Evolutionary conservation across 192 early-diverging fungal genomes (phyloP).

Genomic region (Gryganskiella cystojenkinii): DNA sequence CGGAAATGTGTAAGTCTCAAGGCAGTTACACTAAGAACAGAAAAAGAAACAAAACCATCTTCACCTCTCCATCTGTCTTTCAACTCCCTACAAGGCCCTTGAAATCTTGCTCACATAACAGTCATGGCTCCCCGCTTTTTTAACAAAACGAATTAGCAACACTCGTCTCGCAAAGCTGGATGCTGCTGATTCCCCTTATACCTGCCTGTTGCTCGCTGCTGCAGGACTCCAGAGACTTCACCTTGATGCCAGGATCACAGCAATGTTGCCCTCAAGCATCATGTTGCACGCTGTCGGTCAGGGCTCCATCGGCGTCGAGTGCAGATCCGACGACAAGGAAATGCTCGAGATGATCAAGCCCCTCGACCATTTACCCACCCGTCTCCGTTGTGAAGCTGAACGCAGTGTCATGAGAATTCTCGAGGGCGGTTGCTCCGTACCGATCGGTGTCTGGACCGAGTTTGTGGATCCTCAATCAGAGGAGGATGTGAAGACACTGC

Average conservation of each 20-base stretch:
- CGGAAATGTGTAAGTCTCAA: conserved; percentile 47
- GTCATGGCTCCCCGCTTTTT: no score
- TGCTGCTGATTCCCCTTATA: conserved; percentile 71
- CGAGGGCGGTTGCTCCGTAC: conserved; percentile 96
- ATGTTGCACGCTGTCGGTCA: conserved; percentile 94
- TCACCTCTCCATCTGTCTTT: no score
- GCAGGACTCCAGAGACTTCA: conserved; percentile 86
- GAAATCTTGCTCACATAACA: no score
- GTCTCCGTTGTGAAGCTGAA: conserved; percentile 81
- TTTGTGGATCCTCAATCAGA: conserved; percentile 43
- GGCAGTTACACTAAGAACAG: no score
- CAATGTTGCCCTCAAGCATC: conserved; percentile 65
- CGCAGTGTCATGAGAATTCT: conserved; percentile 87
- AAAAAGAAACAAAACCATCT: background rate
- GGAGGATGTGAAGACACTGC: conserved; percentile 49
- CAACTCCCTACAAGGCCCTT: no score
- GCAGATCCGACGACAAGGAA: conserved; percentile 70
- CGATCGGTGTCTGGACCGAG: conserved; percentile 84
- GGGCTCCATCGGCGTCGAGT: conserved; percentile 91
- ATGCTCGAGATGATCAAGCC: conserved; percentile 61
- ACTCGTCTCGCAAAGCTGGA: conserved; percentile 92
- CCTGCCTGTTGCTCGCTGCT: conserved; percentile 85
- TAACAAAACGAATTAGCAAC: conserved; percentile 60
- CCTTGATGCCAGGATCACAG: conserved; percentile 74
- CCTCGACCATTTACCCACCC: conserved; percentile 74